These are phyloP conservation scores for Persicaria tinctoria DNA, from an alignment of 148 eudicot genomes.

Conservation along the genomic window DNA sequence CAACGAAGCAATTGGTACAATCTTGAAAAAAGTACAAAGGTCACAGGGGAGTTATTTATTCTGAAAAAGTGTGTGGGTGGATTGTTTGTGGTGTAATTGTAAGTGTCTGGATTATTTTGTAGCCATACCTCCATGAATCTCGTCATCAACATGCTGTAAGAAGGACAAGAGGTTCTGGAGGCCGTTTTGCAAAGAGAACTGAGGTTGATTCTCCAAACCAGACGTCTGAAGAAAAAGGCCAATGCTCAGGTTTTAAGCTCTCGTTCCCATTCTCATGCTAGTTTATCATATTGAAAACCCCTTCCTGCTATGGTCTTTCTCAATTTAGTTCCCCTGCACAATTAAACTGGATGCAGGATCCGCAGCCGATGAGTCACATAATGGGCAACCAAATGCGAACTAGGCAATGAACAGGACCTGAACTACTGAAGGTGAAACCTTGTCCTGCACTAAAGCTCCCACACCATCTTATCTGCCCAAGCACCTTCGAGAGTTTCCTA, in stretches of 20 bases:
- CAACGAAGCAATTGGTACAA: neutral
- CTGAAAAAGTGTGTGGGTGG: neutral
- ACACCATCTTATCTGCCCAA: neutral
- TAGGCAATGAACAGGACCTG: neutral
- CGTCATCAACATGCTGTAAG: conserved; percentile 93
- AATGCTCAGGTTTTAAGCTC: conserved; percentile 25
- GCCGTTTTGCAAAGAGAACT: conserved; percentile 80
- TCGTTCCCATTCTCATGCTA: conserved; percentile 17
- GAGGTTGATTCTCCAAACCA: conserved; percentile 37
- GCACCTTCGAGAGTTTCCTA: neutral
- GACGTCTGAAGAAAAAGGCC: conserved; percentile 25
- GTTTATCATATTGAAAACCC: conserved; percentile 24
- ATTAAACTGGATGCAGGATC: conserved; percentile 5
- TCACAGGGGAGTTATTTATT: neutral
- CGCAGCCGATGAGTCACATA: conserved; percentile 7
- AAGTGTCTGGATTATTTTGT: conserved; percentile 2
- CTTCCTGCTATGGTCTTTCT: neutral
- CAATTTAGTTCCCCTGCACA: neutral
- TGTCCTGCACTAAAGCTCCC: neutral
- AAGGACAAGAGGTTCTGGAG: conserved; percentile 83
- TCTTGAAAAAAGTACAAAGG: neutral
- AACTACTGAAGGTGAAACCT: neutral
- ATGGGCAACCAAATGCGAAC: conserved; percentile 4
- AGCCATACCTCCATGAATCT: conserved; percentile 98
- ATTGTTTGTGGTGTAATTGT: neutral